Percentiles rank a stretch among this genome's conserved stretches.
phyloP scores from a whole-genome alignment of 192 early-diverging fungal species.

The Podila horticola region DNA sequence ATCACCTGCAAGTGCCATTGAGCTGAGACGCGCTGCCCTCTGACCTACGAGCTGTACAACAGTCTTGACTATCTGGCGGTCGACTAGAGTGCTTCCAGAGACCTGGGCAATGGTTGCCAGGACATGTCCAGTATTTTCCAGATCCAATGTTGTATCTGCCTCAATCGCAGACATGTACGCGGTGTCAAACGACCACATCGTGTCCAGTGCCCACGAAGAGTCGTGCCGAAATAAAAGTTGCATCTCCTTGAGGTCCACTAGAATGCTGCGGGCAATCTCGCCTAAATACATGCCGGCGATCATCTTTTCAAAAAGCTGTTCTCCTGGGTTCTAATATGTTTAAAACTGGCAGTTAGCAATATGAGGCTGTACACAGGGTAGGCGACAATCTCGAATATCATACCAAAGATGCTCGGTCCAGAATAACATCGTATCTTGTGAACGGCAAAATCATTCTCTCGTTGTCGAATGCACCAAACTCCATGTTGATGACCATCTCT shows the following conservation, averaged over 20 bases:
- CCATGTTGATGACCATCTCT: slow-evolving; percentile 94
- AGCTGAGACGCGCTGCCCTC: slow-evolving; percentile 80
- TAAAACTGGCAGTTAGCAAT: too few relatives aligned
- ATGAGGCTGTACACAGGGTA: neutral
- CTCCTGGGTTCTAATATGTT: slow-evolving; percentile 66
- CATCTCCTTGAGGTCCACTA: slow-evolving; percentile 84
- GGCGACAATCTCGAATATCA: neutral
- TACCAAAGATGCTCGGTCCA: slow-evolving; percentile 82
- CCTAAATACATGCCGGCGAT: slow-evolving; percentile 95
- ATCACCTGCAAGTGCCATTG: slow-evolving; percentile 56
- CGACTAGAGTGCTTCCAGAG: slow-evolving; percentile 63
- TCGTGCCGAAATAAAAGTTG: slow-evolving; percentile 76
- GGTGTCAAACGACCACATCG: slow-evolving; percentile 76
- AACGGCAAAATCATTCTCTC: slow-evolving; percentile 83
- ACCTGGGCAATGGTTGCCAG: slow-evolving; percentile 51
- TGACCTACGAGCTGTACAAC: slow-evolving; percentile 82
- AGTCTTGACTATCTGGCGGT: slow-evolving; percentile 79
- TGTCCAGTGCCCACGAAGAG: slow-evolving; percentile 67
- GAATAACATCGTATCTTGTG: slow-evolving; percentile 85
- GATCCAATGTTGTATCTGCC: slow-evolving; percentile 69
- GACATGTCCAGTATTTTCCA: slow-evolving; percentile 66
- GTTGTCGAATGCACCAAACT: slow-evolving; percentile 95
- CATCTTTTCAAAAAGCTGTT: slow-evolving; percentile 93
- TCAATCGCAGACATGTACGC: slow-evolving; percentile 78
- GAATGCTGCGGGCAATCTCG: slow-evolving; percentile 81